Base-by-base conservation (phyloP, 2,329 filamentous ascomycete species). In the Stachybotrys elegans region DNA sequence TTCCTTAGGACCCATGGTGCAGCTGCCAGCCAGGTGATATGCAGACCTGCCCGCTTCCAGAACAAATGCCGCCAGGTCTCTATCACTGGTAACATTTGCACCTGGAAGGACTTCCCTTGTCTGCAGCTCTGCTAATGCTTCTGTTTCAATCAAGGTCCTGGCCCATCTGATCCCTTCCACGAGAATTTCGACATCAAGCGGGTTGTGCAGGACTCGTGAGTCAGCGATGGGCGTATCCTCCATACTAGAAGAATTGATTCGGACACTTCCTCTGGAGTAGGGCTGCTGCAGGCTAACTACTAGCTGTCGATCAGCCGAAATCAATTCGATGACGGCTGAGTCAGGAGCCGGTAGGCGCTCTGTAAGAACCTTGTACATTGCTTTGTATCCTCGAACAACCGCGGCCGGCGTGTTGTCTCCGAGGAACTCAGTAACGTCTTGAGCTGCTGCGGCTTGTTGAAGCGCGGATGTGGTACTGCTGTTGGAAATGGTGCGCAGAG, bases 21-120 rank as follows among this genome's bases (percentile, higher is more conserved):
- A 74, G 0, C 77, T 79, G 50, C 75, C 75, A 1, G 71, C 75
- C 3, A 75, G 73, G 55, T 83, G 78, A 53, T 81, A 78, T 0
- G 76, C 75, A 6, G 6, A 5, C 5, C 19, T 36, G 66, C 75
- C 79, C 2, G 73, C 67, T 36, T 75, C 66, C 38, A 40, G 54
- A 36, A 57, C 57, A 53, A 57, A 69, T 65, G 51, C 75, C 6
- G 17, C 11, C 6, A 36, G 19, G 5, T 36, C 34, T 13, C 21
- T 20, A 17, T 36, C 34, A 12, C 16, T 19, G 7, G 19, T 16
- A 7, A 36, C 34, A 5, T 16, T 6, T 6, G 34, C 14, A 16
- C 34, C 34, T 16, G 34, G 34, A 17, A 6, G 16, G 11, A 36
- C 34, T 19, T 36, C 34, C n/a, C n/a, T n/a, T n/a, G n/a, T n/a